Percentiles rank a stretch among this genome's conserved stretches.
phyloP scores from a whole-genome alignment of 257 asterid species.

The Avicennia marina region DNA sequence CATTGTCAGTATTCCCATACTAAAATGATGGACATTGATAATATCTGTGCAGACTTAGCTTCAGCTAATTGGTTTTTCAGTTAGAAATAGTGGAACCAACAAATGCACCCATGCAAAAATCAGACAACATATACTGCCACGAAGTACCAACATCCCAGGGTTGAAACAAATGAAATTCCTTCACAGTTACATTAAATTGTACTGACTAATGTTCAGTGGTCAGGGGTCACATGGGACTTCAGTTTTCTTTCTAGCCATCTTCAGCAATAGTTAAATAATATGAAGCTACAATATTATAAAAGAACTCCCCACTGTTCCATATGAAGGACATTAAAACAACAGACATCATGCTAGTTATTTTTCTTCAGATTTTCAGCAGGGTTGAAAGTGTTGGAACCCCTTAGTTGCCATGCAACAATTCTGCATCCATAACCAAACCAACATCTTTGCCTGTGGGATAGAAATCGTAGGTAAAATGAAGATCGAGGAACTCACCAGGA shows the following conservation, averaged over 20 bases:
- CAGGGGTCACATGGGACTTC: not conserved
- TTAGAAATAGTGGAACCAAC: not conserved
- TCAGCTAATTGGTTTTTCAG: not conserved
- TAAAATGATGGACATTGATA: not conserved
- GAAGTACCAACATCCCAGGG: constrained; percentile 13
- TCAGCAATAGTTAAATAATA: not conserved
- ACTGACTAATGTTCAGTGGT: constrained; percentile 2
- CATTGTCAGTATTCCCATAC: not conserved
- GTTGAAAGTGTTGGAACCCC: not conserved
- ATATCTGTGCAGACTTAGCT: not conserved
- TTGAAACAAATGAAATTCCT: constrained; percentile 6
- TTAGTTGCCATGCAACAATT: not conserved
- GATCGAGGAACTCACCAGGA: constrained; percentile 61
- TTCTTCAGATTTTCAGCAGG: not conserved
- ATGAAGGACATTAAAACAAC: constrained; percentile 4
- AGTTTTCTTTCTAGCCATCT: not conserved
- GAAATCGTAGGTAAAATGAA: constrained; percentile 3
- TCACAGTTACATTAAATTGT: constrained; percentile 9
- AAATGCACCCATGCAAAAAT: not conserved
- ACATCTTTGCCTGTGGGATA: constrained; percentile 4
- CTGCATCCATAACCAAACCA: constrained; percentile 9
- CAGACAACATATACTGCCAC: not conserved
- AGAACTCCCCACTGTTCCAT: not conserved
- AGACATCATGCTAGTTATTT: not conserved
- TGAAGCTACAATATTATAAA: not conserved